A percentile compares a stretch with the other conserved stretches of the same genome.
phyloP scores from a whole-genome alignment of 108 stramenopile species.

The Nitzschia sp. region DNA sequence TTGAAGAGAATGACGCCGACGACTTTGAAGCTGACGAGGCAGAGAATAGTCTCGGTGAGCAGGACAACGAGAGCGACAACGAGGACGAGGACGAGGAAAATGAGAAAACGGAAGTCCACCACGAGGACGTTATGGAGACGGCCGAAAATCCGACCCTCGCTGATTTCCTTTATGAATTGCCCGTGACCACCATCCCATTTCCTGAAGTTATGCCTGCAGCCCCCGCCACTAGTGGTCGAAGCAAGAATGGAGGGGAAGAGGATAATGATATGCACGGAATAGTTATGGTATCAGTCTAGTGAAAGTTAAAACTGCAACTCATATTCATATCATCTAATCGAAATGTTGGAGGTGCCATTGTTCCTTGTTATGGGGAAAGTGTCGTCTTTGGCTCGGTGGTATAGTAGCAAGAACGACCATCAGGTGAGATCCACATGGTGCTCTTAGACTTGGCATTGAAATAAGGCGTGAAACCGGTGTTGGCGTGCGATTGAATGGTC shows the following conservation, averaged over 20 bases:
- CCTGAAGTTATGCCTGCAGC: background rate
- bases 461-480: conserved; percentile 56
- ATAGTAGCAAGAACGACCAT: conserved; percentile 46
- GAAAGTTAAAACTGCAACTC: background rate
- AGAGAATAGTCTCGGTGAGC: background rate
- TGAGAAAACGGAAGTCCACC: background rate
- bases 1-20: background rate
- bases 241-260: background rate
- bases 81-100: background rate
- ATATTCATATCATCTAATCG: background rate
- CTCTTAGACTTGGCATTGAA: conserved; percentile 58
- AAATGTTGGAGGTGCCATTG: background rate
- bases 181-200: background rate
- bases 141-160: too few species aligned
- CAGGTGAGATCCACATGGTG: conserved; percentile 76
- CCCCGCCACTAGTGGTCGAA: background rate
- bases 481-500: conserved; percentile 37
- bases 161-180: too few species aligned
- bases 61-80: conserved; percentile 7
- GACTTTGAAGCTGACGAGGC: background rate
- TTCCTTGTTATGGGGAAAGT: conserved; percentile 16
- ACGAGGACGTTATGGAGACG: background rate
- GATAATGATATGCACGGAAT: conserved; percentile 5
- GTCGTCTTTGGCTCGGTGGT: conserved; percentile 10
- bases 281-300: conserved; percentile 19